Percentiles rank a stretch among this genome's conserved stretches.
These are phyloP conservation scores for Prunus salicina DNA, from an alignment of 306 rosid genomes.

Conservation along the genomic window DNA sequence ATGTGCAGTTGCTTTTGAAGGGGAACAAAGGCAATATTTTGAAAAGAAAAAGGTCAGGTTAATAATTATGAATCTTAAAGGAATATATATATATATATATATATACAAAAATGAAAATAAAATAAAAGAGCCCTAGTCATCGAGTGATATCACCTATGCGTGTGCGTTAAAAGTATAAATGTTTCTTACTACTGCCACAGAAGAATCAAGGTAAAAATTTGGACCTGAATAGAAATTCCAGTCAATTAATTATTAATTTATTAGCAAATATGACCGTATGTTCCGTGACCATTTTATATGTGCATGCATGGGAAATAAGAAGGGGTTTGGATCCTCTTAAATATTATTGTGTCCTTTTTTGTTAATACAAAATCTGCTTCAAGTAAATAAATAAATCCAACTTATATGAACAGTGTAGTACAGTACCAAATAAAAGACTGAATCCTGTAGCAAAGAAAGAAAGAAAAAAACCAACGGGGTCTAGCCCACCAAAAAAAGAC, in stretches of 20 bases:
- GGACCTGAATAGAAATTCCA: background rate
- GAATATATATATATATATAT: background rate
- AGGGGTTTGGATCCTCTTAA: background rate
- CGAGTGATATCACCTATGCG: background rate
- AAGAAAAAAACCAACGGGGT: too few relatives aligned
- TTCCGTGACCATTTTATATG: background rate
- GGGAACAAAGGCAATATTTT: conserved; percentile 23
- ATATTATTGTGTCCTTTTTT: too few relatives aligned
- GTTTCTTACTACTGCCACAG: conserved; percentile 6
- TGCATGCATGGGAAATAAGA: conserved; percentile 5
- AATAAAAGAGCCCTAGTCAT: background rate
- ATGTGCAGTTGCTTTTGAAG: conserved; percentile 13
- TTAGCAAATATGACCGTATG: background rate
- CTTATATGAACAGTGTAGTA: too few relatives aligned
- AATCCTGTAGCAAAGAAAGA: too few relatives aligned
- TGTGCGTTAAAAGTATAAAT: background rate
- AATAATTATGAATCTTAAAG: conserved; percentile 17
- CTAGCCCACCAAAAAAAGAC: accelerated
- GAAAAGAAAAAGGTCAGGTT: conserved; percentile 15
- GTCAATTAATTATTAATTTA: background rate
- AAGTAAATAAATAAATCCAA: too few relatives aligned
- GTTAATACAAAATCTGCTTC: too few relatives aligned
- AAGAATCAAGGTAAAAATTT: background rate
- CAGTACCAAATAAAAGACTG: too few relatives aligned
- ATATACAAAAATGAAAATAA: background rate